Conservation (phyloP, 1,284 basidiomycete species). For the Volvariella surrecta region DNA sequence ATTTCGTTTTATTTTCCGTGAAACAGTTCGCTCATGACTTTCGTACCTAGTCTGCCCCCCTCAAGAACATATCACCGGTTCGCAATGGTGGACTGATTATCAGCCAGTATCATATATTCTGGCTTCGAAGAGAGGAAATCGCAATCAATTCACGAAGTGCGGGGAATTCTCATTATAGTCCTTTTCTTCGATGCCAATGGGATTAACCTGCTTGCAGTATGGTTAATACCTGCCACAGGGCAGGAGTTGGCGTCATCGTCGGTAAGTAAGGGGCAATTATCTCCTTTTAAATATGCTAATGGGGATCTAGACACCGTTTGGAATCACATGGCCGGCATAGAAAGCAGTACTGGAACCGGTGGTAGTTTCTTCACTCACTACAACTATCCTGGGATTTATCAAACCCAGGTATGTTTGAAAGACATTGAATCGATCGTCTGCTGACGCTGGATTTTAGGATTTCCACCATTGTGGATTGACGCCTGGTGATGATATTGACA, state of each 20-base stretch:
- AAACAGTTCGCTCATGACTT: constrained; percentile 10
- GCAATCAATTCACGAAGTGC: constrained; percentile 35
- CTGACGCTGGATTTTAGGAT: constrained; percentile 27
- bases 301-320: constrained; percentile 42
- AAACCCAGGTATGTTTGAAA: constrained; percentile 21
- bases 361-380: constrained; percentile 51
- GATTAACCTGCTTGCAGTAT: constrained; percentile 28
- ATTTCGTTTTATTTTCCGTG: background rate
- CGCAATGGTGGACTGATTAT: constrained; percentile 65
- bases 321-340: constrained; percentile 55
- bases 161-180: constrained; percentile 8
- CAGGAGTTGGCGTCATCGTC: constrained; percentile 52
- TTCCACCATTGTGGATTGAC: constrained; percentile 60
- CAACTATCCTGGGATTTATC: constrained; percentile 48
- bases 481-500: constrained; percentile 42
- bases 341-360: constrained; percentile 40
- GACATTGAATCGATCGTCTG: background rate
- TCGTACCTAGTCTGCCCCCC: constrained; percentile 36
- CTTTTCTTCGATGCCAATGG: background rate
- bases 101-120: constrained; percentile 58
- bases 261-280: constrained; percentile 26
- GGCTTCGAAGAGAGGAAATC: constrained; percentile 50
- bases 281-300: background rate
- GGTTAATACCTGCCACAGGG: constrained; percentile 48
- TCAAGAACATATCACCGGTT: constrained; percentile 37